phyloP scores from a whole-genome alignment of 176 grass and related monocot species.

The Typha latifolia region DNA sequence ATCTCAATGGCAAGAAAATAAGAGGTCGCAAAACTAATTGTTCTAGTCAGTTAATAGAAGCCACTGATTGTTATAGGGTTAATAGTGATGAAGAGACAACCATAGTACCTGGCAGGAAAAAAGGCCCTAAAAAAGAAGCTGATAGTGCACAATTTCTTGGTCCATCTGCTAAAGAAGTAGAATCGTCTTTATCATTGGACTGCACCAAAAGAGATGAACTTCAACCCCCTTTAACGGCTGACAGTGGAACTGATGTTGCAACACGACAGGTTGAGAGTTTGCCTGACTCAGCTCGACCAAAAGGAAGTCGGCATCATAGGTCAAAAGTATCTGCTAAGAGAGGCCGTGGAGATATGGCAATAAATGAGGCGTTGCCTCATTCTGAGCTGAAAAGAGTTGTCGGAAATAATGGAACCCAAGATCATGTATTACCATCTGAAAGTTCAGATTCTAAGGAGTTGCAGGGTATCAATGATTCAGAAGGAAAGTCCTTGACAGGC shows the following conservation, averaged over 20 bases:
- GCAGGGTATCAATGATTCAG: slow-evolving; percentile 30
- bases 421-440: slow-evolving; percentile 1
- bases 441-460: slow-evolving; percentile 26
- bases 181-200: slow-evolving; percentile 16
- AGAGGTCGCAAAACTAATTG: neutral
- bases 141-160: neutral
- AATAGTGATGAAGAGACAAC: neutral
- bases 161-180: neutral
- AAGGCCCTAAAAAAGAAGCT: neutral
- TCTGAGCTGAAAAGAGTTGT: slow-evolving; percentile 3
- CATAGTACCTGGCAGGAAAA: neutral
- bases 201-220: slow-evolving; percentile 27
- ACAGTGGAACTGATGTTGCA: slow-evolving; percentile 15
- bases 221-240: slow-evolving; percentile 15
- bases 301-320: slow-evolving; percentile 19
- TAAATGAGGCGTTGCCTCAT: neutral
- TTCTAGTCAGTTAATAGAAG: neutral
- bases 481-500: slow-evolving; percentile 27
- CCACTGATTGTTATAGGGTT: neutral
- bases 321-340: slow-evolving; percentile 34
- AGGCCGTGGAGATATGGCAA: slow-evolving; percentile 1
- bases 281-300: slow-evolving; percentile 26
- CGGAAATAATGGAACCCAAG: neutral
- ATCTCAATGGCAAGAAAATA: slow-evolving; percentile 1
- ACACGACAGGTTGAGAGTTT: neutral